Evolutionary conservation across 1,139 yeast genomes (phyloP).

Genomic region (Yamadazyma aaseri): DNA sequence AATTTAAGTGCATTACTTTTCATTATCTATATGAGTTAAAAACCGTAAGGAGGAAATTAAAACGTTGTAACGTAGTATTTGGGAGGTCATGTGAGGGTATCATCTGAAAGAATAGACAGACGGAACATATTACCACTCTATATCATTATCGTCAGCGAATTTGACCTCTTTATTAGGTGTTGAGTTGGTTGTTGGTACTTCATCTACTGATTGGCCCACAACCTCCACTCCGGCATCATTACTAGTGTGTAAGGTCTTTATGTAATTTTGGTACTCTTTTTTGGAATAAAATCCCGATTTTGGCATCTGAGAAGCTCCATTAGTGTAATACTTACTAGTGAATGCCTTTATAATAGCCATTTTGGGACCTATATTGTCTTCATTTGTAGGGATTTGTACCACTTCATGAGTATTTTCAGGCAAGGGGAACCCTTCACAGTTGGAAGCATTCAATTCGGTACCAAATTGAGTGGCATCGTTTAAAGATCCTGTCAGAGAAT

Average conservation of each 20-base stretch:
- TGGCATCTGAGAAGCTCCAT: background rate
- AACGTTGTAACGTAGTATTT: too few relatives aligned
- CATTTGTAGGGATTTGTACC: conserved; percentile 67
- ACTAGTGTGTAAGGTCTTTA: conserved; percentile 17
- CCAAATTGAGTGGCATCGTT: conserved; percentile 76
- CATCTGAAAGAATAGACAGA: too few relatives aligned
- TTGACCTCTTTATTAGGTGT: conserved; percentile 23
- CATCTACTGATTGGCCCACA: conserved; percentile 8
- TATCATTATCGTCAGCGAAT: conserved; percentile 55
- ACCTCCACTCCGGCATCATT: conserved; percentile 18
- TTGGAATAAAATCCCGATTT: conserved; percentile 5
- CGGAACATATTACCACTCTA: conserved; percentile 10
- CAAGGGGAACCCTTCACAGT: conserved; percentile 61
- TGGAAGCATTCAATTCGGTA: conserved; percentile 67
- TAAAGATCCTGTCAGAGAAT: conserved; percentile 63
- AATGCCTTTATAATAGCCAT: conserved; percentile 59
- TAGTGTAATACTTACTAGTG: conserved; percentile 17
- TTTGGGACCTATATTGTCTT: conserved; percentile 24
- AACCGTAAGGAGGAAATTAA: too few relatives aligned
- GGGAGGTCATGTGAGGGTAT: too few relatives aligned
- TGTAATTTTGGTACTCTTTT: conserved; percentile 28
- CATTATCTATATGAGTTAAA: background rate
- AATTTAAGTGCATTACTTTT: too few relatives aligned
- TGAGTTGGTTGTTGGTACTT: conserved; percentile 5
- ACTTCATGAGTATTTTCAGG: conserved; percentile 60